Base-by-base conservation (phyloP, 108 stramenopile species). In the Craspedostauros australis region DNA sequence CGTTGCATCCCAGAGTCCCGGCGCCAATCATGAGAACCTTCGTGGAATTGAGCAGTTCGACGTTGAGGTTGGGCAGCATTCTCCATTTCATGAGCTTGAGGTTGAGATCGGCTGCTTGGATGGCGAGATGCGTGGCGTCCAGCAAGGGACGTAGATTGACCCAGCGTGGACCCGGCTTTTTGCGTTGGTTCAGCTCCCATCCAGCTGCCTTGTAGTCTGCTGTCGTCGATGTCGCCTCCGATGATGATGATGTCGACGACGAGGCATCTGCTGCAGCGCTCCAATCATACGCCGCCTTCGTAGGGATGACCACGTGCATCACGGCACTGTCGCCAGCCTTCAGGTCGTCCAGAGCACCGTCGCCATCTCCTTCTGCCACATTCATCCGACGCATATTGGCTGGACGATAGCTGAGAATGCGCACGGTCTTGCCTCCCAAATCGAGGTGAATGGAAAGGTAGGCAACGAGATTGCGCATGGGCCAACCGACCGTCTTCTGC, bases 11-110 rank as follows among this genome's bases (percentile, higher is more conserved):
- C 48, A 99, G 69, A 4, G 99, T 99, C 19, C 99, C 99, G 1
- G 97, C 94, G 5, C 99, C 99, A 19, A 99, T 39, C 24, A 99
- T 54, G 38, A 98, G 64, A 8, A 96, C 95, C 53, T 75, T 78
- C 33, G 87, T 77, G 20, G 33, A 30, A 19, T 68, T 39, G 38
- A 98, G 60, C 27, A 51, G 47, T 5, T 90, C 86, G n/a, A 93
- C 75, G 62, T 98, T 70, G 5, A 99, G 74, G 16, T 62, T 66
- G 2, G 98, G 98, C 39, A 95, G 62, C 57, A 88, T 86, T 16
- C 97, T 72, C 98, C 98, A 99, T 45, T 96, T 95, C 98, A 99
- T 99, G 30, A 99, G 75, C 54, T 89, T 80, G 15, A 99, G 61
- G 75, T 99, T 98, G 55, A 99, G 67, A 48, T 95, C 90, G 21